Evolutionary conservation across 2,329 filamentous ascomycete species (phyloP), one percentile per base, ranked within the genome.

Genomic region (Shiraia sp.): DNA sequence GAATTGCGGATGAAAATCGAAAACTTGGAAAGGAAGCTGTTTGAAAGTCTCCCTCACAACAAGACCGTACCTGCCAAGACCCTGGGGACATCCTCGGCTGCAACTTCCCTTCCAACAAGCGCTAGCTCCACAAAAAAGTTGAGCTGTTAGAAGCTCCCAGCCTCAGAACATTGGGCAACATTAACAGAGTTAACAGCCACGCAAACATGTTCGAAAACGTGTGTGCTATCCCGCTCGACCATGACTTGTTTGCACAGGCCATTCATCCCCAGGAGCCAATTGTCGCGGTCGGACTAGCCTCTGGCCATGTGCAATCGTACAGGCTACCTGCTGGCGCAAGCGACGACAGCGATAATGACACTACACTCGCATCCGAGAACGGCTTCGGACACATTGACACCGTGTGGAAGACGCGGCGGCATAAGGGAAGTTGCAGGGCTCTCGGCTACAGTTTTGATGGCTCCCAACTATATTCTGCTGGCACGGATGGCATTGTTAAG

Each of bases 381-480:
- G 90, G 89, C 9, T 86, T 80, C 49, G 87, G 85, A 30, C 82
- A 85, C 41, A 87, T 97, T 49, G 87, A 91, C 55, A 89, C 86
- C 0, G 75, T 85, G 45, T 99, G 93, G 93, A 81, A 82, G 58
- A 97, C 93, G 4, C 79, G 85, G 55, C 80, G 93, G 47, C 93
- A 99, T 74, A 95, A 96, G 75, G 92, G 90, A 10, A 96, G 90
- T 77, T 97, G 92, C 66, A 81, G 93, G 38, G 85, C 83, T 46
- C 73, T 97, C 40, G 83, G 79, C 4, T 97, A 91, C 71, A 86
- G 83, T 51, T 71, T 82, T 42, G 91, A 96, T 66, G 93, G 92
- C 12, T 75, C 81, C 52, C 78, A 85, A 76, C 71, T 78, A 72
- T 83, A 77, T 54, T 79, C 75, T 14, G 75, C 79, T 3, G 82